Conservation (phyloP, 2,329 filamentous ascomycete genomes). For the Westerdykella aurantiaca region DNA sequence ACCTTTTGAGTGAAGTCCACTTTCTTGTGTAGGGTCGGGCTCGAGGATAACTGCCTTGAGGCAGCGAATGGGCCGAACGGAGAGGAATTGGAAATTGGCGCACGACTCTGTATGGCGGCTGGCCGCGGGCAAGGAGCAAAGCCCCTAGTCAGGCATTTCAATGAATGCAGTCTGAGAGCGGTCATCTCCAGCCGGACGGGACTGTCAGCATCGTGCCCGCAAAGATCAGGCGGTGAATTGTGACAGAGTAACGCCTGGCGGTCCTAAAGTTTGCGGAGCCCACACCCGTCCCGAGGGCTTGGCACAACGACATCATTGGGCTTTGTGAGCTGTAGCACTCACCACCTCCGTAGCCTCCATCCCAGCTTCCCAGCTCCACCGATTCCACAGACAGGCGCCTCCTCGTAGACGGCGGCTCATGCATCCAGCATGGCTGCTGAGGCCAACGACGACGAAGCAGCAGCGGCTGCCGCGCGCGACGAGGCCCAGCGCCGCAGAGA, state of each 20-base stretch:
- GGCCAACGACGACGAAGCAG: slow-evolving; percentile 28
- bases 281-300: slow-evolving; percentile 14
- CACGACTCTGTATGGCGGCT: slow-evolving; percentile 1
- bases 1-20: slow-evolving; percentile 19
- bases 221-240: neutral
- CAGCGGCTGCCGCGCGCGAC: slow-evolving; percentile 44
- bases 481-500: slow-evolving; percentile 32
- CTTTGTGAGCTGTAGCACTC: slow-evolving; percentile 8
- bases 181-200: slow-evolving; percentile 20
- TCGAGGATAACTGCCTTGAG: slow-evolving; percentile 16
- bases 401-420: slow-evolving; percentile 27
- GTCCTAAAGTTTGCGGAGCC: neutral
- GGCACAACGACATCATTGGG: slow-evolving; percentile 26
- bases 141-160: slow-evolving; percentile 21
- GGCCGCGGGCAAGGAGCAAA: slow-evolving; percentile 9
- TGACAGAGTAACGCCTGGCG: neutral
- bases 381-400: slow-evolving; percentile 15
- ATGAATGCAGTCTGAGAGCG: slow-evolving; percentile 14
- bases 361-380: slow-evolving; percentile 19
- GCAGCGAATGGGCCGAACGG: neutral
- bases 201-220: slow-evolving; percentile 15
- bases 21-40: slow-evolving; percentile 12
- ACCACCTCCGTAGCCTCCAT: neutral
- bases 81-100: slow-evolving; percentile 4
- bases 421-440: slow-evolving; percentile 39